These are phyloP conservation scores for Aspergillus texensis DNA, from an alignment of 2,329 filamentous ascomycete species.

Conservation along the genomic window DNA sequence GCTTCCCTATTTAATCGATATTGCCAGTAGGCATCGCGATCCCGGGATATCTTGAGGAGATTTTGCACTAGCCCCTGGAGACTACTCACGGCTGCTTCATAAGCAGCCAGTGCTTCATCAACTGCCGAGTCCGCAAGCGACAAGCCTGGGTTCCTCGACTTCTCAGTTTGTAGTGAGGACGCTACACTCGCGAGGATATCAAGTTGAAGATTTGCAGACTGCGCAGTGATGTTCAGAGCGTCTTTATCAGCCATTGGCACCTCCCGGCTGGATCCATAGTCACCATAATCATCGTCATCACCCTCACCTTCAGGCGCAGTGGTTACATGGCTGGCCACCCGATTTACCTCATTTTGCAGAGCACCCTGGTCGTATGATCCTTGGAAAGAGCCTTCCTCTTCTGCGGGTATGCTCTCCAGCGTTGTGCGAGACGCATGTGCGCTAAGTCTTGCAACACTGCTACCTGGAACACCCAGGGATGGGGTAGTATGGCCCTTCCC, in stretches of 20 bases:
- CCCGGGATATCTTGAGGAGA: constrained; percentile 85
- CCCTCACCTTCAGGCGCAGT: constrained; percentile 62
- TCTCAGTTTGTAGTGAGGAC: constrained; percentile 74
- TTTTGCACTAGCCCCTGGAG: constrained; percentile 83
- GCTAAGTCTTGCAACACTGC: constrained; percentile 50
- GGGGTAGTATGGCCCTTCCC: constrained; percentile 41
- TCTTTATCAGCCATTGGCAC: constrained; percentile 78
- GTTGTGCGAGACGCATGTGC: constrained; percentile 51
- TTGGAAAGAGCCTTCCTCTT: constrained; percentile 56
- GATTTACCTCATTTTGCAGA: constrained; percentile 52
- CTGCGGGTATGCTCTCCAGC: constrained; percentile 52
- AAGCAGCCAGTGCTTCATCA: constrained; percentile 76
- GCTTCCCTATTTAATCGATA: constrained; percentile 89
- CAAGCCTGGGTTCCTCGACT: constrained; percentile 67
- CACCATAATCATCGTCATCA: constrained; percentile 75
- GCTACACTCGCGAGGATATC: constrained; percentile 88
- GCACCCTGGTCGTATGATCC: constrained; percentile 62
- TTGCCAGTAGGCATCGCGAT: constrained; percentile 96
- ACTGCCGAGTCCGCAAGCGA: constrained; percentile 76
- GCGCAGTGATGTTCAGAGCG: constrained; percentile 94
- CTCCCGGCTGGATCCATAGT: constrained; percentile 78
- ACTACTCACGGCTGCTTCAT: constrained; percentile 86
- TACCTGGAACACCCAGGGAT: constrained; percentile 39
- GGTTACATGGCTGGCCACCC: constrained; percentile 52
- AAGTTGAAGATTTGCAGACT: constrained; percentile 89